phyloP scores from a whole-genome alignment of 2,329 filamentous ascomycete genomes.

The Zymoseptoria passerinii region DNA sequence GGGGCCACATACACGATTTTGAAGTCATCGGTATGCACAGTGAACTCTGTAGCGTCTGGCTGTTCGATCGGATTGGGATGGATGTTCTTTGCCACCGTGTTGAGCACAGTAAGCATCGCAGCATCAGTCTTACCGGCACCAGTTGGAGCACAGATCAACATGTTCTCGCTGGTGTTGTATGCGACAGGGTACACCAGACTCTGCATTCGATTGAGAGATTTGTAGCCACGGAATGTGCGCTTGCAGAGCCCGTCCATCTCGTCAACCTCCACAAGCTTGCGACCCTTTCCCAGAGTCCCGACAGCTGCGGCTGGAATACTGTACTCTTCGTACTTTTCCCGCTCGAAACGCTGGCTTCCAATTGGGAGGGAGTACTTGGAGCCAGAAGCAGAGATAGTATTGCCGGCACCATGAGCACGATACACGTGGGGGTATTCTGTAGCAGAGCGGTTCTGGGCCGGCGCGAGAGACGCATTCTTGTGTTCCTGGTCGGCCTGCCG shows the following conservation, averaged over 20 bases:
- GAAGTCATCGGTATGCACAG: constrained; percentile 78
- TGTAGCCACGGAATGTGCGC: constrained; percentile 91
- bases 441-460: constrained; percentile 61
- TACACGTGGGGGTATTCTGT: constrained; percentile 91
- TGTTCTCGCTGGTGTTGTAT: constrained; percentile 93
- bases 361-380: constrained; percentile 73
- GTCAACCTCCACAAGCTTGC: constrained; percentile 67
- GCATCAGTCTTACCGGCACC: constrained; percentile 95
- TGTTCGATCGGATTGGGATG: constrained; percentile 71
- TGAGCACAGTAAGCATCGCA: constrained; percentile 91
- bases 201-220: constrained; percentile 92
- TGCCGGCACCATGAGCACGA: constrained; percentile 72
- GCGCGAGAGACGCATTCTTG: constrained; percentile 64
- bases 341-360: constrained; percentile 63
- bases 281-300: constrained; percentile 62
- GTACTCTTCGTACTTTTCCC: constrained; percentile 78
- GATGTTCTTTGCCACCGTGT: constrained; percentile 79
- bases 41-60: constrained; percentile 65
- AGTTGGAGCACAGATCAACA: constrained; percentile 96
- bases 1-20: constrained; percentile 98
- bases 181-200: constrained; percentile 92
- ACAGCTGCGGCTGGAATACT: constrained; percentile 74
- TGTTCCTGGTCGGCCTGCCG: constrained; percentile 71
- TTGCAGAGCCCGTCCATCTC: constrained; percentile 83
- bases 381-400: constrained; percentile 70